Percentiles rank a stretch among this genome's conserved stretches.
Conservation (phyloP, 305 asterid species). For the Ilex paraguariensis region DNA sequence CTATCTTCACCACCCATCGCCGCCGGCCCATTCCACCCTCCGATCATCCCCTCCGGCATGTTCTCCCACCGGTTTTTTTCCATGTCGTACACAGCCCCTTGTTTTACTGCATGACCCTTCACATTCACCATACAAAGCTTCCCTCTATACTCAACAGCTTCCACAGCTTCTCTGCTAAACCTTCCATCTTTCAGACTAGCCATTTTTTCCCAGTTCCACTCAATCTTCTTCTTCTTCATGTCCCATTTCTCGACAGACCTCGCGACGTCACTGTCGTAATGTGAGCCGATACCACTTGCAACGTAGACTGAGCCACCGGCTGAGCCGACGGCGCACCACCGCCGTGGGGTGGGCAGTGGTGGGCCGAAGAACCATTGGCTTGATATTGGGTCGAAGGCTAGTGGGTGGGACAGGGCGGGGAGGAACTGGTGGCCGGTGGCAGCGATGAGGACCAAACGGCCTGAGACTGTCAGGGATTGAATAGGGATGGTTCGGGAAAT, state of each 20-base stretch:
- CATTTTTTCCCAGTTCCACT: conserved; percentile 51
- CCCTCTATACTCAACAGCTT: conserved; percentile 49
- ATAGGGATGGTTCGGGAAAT: conserved; percentile 55
- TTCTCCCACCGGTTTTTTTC: conserved; percentile 39
- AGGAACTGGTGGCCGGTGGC: conserved; percentile 46
- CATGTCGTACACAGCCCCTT: conserved; percentile 40
- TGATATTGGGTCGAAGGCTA: conserved; percentile 49
- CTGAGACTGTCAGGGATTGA: conserved; percentile 43
- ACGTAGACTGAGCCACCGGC: conserved; percentile 35
- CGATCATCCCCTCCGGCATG: conserved; percentile 61
- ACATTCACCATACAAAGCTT: conserved; percentile 69
- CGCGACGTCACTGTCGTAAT: conserved; percentile 45
- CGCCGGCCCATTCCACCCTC: conserved; percentile 76
- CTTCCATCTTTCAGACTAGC: conserved; percentile 46
- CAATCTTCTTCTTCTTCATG: conserved; percentile 21
- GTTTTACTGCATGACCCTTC: conserved; percentile 48
- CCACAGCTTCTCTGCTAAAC: conserved; percentile 65
- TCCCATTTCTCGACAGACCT: conserved; percentile 69
- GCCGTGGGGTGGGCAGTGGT: conserved; percentile 40
- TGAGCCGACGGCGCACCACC: conserved; percentile 62
- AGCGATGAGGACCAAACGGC: conserved; percentile 35
- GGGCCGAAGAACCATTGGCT: conserved; percentile 59
- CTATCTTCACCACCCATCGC: conserved; percentile 25
- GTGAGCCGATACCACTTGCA: conserved; percentile 52
- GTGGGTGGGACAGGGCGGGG: conserved; percentile 48